Evolutionary conservation across 371 early-diverging fungal species (phyloP).

Genomic region (Actinomucor elegans): DNA sequence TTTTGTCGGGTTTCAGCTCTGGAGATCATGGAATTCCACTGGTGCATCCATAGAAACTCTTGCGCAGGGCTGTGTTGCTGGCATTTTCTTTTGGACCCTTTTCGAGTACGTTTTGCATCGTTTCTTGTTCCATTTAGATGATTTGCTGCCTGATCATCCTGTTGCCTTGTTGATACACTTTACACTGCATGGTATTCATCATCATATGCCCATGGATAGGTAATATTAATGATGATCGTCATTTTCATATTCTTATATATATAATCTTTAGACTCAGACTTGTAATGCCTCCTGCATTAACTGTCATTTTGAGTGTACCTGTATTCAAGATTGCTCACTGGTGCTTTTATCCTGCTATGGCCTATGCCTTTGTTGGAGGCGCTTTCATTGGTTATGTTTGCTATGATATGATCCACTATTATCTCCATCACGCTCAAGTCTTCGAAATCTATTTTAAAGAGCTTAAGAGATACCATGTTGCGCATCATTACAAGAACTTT

Average conservation of each 20-base stretch:
- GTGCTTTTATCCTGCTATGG: conserved; percentile 50
- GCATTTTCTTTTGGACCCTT: conserved; percentile 79
- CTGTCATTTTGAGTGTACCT: conserved; percentile 64
- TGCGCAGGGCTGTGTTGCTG: conserved; percentile 49
- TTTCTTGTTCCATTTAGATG: conserved; percentile 91
- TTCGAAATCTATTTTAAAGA: conserved; percentile 68
- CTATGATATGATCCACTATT: conserved; percentile 93
- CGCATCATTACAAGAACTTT: conserved; percentile 92
- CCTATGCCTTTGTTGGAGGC: conserved; percentile 72
- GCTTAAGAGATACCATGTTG: conserved; percentile 92
- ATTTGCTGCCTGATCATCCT: conserved; percentile 81
- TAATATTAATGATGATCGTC: conserved; percentile 13
- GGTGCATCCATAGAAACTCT: conserved; percentile 1
- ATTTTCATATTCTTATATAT: background rate
- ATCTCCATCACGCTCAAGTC: conserved; percentile 90
- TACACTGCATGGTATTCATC: conserved; percentile 94
- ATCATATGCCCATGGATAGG: conserved; percentile 95
- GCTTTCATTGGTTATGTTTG: conserved; percentile 80
- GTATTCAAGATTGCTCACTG: conserved; percentile 52
- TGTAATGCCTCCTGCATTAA: conserved; percentile 95
- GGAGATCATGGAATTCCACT: conserved; percentile 16
- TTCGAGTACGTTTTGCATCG: conserved; percentile 85
- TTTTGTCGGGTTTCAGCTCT: conserved; percentile 51
- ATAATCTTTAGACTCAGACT: conserved; percentile 68
- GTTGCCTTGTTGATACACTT: conserved; percentile 77